phyloP scores from a whole-genome alignment of 2,329 filamentous ascomycete genomes.

The Verticillium tricorpus region DNA sequence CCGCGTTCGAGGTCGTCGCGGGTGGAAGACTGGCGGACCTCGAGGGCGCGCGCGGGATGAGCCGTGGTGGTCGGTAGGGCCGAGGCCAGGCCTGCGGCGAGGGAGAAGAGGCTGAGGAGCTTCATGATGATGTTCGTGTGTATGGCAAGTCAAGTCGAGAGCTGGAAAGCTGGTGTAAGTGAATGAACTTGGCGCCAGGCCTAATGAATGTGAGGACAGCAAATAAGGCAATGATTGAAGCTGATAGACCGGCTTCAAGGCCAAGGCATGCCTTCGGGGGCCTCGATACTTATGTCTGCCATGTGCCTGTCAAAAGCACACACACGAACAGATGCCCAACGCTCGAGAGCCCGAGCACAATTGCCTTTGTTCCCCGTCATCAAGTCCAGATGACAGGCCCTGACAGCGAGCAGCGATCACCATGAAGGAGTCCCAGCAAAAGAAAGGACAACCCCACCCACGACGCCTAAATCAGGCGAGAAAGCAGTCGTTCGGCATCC shows the following conservation, averaged over 20 bases:
- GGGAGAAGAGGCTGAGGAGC: neutral
- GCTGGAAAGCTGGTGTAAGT: neutral
- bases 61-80: slow-evolving; percentile 24
- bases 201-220: neutral
- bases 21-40: slow-evolving; percentile 14
- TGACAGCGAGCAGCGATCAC: neutral
- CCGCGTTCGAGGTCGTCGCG: slow-evolving; percentile 19
- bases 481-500: no score
- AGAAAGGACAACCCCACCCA: neutral
- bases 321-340: neutral
- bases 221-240: neutral
- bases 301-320: neutral
- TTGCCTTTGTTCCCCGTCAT: neutral
- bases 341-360: neutral
- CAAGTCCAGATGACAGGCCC: neutral
- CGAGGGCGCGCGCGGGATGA: neutral
- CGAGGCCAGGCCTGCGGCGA: neutral
- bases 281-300: neutral
- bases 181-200: neutral
- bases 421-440: neutral
- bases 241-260: neutral
- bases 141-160: neutral
- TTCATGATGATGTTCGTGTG: neutral
- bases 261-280: neutral
- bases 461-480: neutral